Evolutionary conservation across 2,329 filamentous ascomycete species (phyloP), one percentile per base, ranked within the genome.

Genomic region (Curvularia verruculosa): DNA sequence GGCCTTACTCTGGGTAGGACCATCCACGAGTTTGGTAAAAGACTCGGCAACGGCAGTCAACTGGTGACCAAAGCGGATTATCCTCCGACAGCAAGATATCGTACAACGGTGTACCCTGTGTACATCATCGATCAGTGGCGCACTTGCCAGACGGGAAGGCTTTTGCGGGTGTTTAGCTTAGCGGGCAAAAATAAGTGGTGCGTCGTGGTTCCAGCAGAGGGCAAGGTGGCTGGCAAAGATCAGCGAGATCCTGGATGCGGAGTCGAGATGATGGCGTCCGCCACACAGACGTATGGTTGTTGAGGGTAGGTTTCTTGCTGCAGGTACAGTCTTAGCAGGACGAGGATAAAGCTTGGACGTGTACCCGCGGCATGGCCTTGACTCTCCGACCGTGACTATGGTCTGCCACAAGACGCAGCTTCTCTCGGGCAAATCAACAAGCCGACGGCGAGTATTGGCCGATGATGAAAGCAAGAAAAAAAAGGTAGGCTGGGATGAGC

Each of bases 101-200:
- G 37, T 37, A 58, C 58, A 61, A 65, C 64, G 56, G 60, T 46
- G 40, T 66, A 65, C 70, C 67, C 67, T 69, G 68, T 56, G 64
- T 58, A 41, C 63, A 69, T 67, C 63, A 62, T 61, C 54, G 58
- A 64, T 65, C 49, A 52, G 48, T 59, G 67, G 54, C 67, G 70
- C 69, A 67, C 64, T 67, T 70, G 67, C 66, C 67, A 68, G 67
- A 64, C 66, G 69, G 70, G 69, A 65, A 61, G 70, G 71, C 71
- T 73, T 69, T 69, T 63, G 60, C 59, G 66, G 69, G 70, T 67
- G 71, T 70, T 60, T 52, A 64, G 60, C 56, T 67, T 67, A 70
- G 65, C 65, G 65, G 71, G 59, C 65, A 66, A 67, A 65, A 65
- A 70, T 64, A 64, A 67, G 59, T 68, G 60, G 64, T 60, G 61